A percentile compares a stretch with the other conserved stretches of the same genome.
Evolutionary conservation across 208 protist genomes (phyloP).

Genomic region (Leishmania aethiopica): DNA sequence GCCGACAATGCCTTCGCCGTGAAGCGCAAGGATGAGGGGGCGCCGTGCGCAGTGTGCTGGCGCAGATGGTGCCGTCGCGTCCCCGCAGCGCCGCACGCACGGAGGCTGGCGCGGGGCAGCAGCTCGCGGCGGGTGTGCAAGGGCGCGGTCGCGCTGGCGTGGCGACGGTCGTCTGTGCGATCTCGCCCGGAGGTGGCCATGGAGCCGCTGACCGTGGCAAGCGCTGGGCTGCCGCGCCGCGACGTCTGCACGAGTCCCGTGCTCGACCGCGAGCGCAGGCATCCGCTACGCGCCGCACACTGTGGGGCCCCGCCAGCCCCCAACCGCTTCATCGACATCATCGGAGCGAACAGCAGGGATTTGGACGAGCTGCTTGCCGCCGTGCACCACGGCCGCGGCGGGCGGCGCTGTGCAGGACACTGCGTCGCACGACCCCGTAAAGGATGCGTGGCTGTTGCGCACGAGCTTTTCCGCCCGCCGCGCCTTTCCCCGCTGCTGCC

Average conservation of each 20-base stretch:
- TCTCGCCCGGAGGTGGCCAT: background rate
- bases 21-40: no score
- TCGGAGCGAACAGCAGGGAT: background rate
- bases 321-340: background rate
- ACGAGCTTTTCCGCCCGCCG: background rate
- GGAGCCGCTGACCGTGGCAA: no score
- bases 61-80: constrained; percentile 59
- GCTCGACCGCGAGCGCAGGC: no score
- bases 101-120: constrained; percentile 59
- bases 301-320: no score
- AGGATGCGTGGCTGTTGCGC: background rate
- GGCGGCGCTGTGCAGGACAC: no score
- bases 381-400: background rate
- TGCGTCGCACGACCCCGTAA: background rate
- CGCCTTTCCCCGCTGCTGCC: background rate
- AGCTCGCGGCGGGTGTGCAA: constrained; percentile 61
- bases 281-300: no score
- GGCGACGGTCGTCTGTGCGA: background rate
- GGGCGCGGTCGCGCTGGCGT: constrained; percentile 41
- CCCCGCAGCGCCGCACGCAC: constrained; percentile 66
- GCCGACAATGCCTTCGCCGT: no score
- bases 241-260: no score
- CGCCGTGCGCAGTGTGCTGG: no score
- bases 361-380: no score
- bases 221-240: background rate